Percentiles rank a stretch among this genome's conserved stretches.
phyloP scores from a whole-genome alignment of 176 grass and related monocot species.

The Rhynchospora pubera region DNA sequence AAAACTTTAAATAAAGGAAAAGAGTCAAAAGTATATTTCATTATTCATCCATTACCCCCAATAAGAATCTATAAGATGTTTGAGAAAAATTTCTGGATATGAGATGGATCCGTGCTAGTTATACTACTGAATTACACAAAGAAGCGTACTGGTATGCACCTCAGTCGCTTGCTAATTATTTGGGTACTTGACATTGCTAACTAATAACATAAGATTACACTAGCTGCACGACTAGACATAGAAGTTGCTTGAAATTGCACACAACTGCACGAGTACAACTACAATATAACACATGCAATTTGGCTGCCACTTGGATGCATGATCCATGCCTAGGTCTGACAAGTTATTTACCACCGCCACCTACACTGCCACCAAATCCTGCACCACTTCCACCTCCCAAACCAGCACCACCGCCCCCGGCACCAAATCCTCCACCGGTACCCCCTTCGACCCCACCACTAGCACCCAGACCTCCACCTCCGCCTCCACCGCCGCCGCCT shows the following conservation, averaged over 20 bases:
- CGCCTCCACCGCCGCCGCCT: not conserved
- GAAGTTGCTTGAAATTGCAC: not conserved
- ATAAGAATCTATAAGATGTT: too few species aligned
- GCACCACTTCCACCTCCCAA: not conserved
- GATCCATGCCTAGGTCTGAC: not conserved
- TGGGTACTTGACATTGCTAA: not conserved
- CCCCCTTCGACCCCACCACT: conserved; percentile 1
- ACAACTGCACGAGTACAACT: too few species aligned
- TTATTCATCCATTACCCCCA: too few species aligned
- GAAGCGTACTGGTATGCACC: not conserved
- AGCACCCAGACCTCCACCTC: not conserved
- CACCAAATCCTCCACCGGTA: conserved; percentile 1
- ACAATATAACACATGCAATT: not conserved
- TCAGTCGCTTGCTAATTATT: not conserved
- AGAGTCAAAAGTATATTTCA: too few species aligned
- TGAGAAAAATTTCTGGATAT: too few species aligned
- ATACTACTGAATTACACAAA: not conserved
- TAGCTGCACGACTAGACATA: not conserved
- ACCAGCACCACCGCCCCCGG: not conserved
- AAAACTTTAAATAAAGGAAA: too few species aligned
- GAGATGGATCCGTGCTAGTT: too few species aligned
- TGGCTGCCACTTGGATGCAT: not conserved
- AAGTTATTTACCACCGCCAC: conserved; percentile 3
- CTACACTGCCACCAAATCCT: not conserved
- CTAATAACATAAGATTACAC: not conserved